Conservation (phyloP, 2,329 filamentous ascomycete species). For the Xylaria sp. region DNA sequence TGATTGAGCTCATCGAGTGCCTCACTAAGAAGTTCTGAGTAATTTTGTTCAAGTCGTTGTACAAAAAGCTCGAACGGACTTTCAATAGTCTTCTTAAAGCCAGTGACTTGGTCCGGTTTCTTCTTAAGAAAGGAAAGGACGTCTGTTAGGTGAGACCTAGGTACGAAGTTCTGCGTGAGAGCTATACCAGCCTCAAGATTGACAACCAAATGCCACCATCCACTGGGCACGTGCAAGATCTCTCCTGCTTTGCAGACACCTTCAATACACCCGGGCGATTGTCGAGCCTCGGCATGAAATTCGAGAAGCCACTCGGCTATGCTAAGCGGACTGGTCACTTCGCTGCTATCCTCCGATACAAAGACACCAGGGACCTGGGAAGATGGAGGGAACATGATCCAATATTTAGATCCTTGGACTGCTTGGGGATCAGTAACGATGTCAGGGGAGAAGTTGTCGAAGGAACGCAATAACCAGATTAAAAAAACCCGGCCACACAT, state of each 20-base stretch:
- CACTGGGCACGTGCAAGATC: slow-evolving; percentile 89
- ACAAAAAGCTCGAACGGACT: slow-evolving; percentile 83
- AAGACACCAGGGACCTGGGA: slow-evolving; percentile 87
- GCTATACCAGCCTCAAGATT: slow-evolving; percentile 88
- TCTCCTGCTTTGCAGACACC: slow-evolving; percentile 87
- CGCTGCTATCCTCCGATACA: slow-evolving; percentile 87
- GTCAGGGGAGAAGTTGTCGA: not conserved
- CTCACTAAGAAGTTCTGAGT: slow-evolving; percentile 75
- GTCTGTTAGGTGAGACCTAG: slow-evolving; percentile 76
- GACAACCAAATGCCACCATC: slow-evolving; percentile 97
- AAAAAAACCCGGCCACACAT: not conserved
- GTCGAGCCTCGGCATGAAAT: slow-evolving; percentile 86
- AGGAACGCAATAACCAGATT: not conserved
- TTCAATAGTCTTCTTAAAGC: slow-evolving; percentile 77
- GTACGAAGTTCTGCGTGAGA: slow-evolving; percentile 95
- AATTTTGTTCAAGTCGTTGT: slow-evolving; percentile 69
- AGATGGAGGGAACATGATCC: slow-evolving; percentile 95
- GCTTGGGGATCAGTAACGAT: slow-evolving; percentile 16
- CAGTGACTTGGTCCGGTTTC: slow-evolving; percentile 86
- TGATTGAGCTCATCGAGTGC: slow-evolving; percentile 73
- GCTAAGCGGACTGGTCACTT: slow-evolving; percentile 92
- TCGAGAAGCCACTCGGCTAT: slow-evolving; percentile 96
- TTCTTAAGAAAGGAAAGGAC: slow-evolving; percentile 84
- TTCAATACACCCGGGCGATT: slow-evolving; percentile 80
- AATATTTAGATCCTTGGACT: slow-evolving; percentile 90